A percentile compares a stretch with the other conserved stretches of the same genome.
phyloP scores from a whole-genome alignment of 148 eudicot genomes.

The Fagopyrum homotropicum region DNA sequence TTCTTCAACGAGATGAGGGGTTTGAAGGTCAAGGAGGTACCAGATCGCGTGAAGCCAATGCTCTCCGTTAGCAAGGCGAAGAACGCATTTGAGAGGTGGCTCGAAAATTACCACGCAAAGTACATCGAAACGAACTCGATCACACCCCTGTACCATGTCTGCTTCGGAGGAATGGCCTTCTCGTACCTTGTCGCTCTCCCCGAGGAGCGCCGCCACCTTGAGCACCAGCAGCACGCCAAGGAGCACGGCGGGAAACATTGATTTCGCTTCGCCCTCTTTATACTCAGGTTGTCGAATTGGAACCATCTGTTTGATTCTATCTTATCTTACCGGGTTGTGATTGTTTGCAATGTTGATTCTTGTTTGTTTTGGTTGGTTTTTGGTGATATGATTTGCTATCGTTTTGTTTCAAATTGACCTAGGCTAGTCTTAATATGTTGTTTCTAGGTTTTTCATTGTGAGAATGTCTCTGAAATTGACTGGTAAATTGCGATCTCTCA shows the following conservation, averaged over 20 bases:
- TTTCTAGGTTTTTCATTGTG: too few species aligned
- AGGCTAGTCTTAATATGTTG: neutral
- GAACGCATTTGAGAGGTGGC: conserved; percentile 29
- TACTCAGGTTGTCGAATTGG: conserved; percentile 4
- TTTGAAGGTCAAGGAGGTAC: conserved; percentile 65
- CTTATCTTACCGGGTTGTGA: neutral
- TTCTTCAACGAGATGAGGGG: conserved; percentile 60
- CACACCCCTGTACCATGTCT: conserved; percentile 61
- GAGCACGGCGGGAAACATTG: conserved; percentile 29
- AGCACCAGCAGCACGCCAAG: conserved; percentile 59
- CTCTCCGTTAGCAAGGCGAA: conserved; percentile 30
- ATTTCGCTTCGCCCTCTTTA: neutral
- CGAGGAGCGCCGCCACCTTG: conserved; percentile 93
- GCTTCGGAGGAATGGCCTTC: conserved; percentile 80
- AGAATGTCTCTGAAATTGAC: neutral
- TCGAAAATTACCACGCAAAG: conserved; percentile 73
- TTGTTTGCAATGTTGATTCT: neutral
- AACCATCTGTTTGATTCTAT: neutral
- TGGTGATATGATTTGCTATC: neutral
- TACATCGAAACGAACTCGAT: conserved; percentile 65
- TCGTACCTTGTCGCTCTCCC: conserved; percentile 92
- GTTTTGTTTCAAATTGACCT: neutral
- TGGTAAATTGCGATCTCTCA: neutral
- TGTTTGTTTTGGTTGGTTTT: neutral
- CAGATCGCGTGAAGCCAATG: conserved; percentile 50